Conservation (phyloP, 129 eudicot genomes). For the Silybum marianum region DNA sequence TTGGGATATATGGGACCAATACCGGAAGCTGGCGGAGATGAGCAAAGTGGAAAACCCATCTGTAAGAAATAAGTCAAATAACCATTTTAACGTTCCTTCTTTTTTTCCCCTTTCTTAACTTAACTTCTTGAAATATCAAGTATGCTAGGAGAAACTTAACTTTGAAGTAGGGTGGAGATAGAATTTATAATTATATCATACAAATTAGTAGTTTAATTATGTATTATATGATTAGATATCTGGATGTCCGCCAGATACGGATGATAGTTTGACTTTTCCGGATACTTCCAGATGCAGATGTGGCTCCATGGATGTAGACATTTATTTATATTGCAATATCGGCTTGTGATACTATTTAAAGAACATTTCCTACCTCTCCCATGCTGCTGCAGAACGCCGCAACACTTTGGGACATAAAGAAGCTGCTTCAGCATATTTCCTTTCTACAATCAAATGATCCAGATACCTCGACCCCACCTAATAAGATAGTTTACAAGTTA, state of each 20-base stretch:
- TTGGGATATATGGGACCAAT: slow-evolving; percentile 90
- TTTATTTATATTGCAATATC: neutral
- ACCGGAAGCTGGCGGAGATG: slow-evolving; percentile 99
- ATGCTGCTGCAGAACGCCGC: slow-evolving; percentile 91
- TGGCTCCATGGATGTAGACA: neutral
- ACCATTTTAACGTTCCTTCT: slow-evolving; percentile 1
- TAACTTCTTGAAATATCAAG: slow-evolving; percentile 15
- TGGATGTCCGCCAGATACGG: neutral
- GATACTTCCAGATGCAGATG: neutral
- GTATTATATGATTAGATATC: neutral
- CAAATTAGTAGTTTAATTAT: neutral
- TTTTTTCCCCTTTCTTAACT: neutral
- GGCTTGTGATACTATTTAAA: slow-evolving; percentile 4
- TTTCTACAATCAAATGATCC: slow-evolving; percentile 94
- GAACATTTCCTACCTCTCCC: slow-evolving; percentile 75
- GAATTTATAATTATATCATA: neutral
- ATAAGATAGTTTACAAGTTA: neutral
- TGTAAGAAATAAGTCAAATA: slow-evolving; percentile 47
- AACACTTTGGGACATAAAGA: slow-evolving; percentile 93
- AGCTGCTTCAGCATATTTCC: slow-evolving; percentile 97
- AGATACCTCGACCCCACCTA: slow-evolving; percentile 94
- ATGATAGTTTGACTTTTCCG: neutral
- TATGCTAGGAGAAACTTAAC: neutral
- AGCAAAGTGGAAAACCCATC: slow-evolving; percentile 99
- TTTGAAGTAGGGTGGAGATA: neutral